Percentiles rank a stretch among this genome's conserved stretches.
phyloP scores from a whole-genome alignment of 75 land plant genomes.

The Pseudotsuga menziesii region DNA sequence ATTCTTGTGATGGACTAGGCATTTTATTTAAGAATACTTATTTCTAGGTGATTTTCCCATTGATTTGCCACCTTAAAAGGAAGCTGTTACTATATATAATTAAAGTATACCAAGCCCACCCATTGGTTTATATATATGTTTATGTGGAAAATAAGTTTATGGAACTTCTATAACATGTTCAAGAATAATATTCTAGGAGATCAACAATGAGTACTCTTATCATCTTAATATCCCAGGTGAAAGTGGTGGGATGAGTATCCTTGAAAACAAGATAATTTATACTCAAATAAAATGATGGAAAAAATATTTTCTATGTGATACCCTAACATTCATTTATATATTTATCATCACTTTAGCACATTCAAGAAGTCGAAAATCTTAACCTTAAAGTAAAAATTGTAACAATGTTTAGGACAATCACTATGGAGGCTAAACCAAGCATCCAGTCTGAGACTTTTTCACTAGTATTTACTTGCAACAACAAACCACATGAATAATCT shows the following conservation, averaged over 20 bases:
- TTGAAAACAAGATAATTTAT: not conserved
- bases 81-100: too few relatives aligned
- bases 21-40: too few relatives aligned
- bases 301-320: not conserved
- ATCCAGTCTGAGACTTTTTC: slow-evolving; percentile 35
- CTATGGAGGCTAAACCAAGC: slow-evolving; percentile 28
- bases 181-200: not conserved
- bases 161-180: not conserved
- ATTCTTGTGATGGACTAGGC: too few relatives aligned
- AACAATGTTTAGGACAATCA: slow-evolving; percentile 30
- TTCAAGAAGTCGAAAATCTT: slow-evolving; percentile 8
- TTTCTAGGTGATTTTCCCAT: too few relatives aligned
- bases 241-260: not conserved
- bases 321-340: not conserved
- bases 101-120: too few relatives aligned
- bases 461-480: slow-evolving; percentile 31
- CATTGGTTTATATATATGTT: too few relatives aligned
- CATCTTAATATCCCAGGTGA: not conserved
- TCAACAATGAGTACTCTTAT: not conserved
- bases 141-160: too few relatives aligned
- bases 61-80: too few relatives aligned
- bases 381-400: slow-evolving; percentile 28
- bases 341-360: not conserved
- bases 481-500: not conserved
- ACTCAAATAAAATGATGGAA: not conserved